Percentiles rank a stretch among this genome's conserved stretches.
Conservation (phyloP, 176 grass and related monocot genomes). For the Elaeis guineensis region DNA sequence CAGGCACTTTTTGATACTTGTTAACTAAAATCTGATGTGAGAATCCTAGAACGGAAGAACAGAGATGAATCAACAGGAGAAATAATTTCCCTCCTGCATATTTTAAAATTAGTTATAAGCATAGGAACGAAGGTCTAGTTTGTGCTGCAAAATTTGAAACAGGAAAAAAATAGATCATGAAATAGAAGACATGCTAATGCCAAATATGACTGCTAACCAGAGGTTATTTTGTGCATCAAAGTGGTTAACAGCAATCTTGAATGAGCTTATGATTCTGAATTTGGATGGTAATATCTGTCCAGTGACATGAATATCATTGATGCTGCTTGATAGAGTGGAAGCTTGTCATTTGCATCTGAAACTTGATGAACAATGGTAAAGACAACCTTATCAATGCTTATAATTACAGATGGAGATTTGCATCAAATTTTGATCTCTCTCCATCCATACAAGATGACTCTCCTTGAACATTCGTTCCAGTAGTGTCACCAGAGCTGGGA, state of each 20-base stretch:
- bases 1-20: constrained; percentile 19
- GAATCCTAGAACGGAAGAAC: constrained; percentile 61
- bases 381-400: constrained; percentile 47
- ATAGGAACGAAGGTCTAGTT: too few species aligned
- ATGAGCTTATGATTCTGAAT: constrained; percentile 63
- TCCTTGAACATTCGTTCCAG: constrained; percentile 34
- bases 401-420: constrained; percentile 44
- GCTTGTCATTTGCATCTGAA: constrained; percentile 45
- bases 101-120: constrained; percentile 1
- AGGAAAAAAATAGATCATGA: too few species aligned
- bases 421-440: constrained; percentile 33
- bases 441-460: constrained; percentile 20
- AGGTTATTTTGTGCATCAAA: constrained; percentile 51
- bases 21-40: constrained; percentile 22
- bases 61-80: constrained; percentile 49
- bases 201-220: constrained; percentile 44
- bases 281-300: constrained; percentile 53
- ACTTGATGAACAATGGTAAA: constrained; percentile 67
- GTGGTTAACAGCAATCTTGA: constrained; percentile 44
- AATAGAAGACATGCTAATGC: not conserved
- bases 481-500: constrained; percentile 16
- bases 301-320: constrained; percentile 48
- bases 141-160: too few species aligned
- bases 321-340: constrained; percentile 55
- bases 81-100: constrained; percentile 60